These are phyloP conservation scores for Rhizoctonia solani DNA, from an alignment of 1,284 basidiomycete species.

Conservation along the genomic window DNA sequence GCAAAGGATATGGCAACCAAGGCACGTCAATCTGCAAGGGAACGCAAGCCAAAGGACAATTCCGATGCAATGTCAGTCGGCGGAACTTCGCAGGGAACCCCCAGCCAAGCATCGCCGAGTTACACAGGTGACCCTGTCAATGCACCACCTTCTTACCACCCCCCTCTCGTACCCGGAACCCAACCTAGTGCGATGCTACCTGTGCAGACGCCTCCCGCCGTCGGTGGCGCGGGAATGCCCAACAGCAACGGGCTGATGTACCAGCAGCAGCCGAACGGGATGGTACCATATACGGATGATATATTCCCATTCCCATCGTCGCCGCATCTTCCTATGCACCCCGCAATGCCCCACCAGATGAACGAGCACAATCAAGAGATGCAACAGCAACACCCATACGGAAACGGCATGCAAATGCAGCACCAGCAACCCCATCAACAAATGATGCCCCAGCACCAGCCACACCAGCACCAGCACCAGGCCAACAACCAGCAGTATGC, in stretches of 20 bases:
- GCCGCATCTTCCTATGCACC: conserved; percentile 50
- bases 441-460: conserved; percentile 2
- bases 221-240: conserved; percentile 1
- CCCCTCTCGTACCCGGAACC: conserved; percentile 15
- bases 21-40: conserved; percentile 52
- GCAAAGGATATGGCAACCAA: conserved; percentile 58
- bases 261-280: conserved; percentile 42
- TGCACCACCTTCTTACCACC: conserved; percentile 31
- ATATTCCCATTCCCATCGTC: conserved; percentile 52
- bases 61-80: conserved; percentile 32
- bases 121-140: conserved; percentile 17
- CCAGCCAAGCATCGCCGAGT: conserved; percentile 24
- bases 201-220: neutral
- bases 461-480: conserved; percentile 8
- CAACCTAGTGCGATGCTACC: conserved; percentile 1
- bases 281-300: conserved; percentile 37
- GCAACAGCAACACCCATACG: conserved; percentile 8
- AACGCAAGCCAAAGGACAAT: conserved; percentile 41
- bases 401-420: conserved; percentile 31
- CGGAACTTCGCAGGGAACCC: conserved; percentile 24
- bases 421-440: conserved; percentile 34
- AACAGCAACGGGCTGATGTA: conserved; percentile 25
- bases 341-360: conserved; percentile 4
- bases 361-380: conserved; percentile 31
- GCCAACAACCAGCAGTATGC: conserved; percentile 7